Conservation (phyloP, 345 rosid genomes). For the Raphanus sativus region DNA sequence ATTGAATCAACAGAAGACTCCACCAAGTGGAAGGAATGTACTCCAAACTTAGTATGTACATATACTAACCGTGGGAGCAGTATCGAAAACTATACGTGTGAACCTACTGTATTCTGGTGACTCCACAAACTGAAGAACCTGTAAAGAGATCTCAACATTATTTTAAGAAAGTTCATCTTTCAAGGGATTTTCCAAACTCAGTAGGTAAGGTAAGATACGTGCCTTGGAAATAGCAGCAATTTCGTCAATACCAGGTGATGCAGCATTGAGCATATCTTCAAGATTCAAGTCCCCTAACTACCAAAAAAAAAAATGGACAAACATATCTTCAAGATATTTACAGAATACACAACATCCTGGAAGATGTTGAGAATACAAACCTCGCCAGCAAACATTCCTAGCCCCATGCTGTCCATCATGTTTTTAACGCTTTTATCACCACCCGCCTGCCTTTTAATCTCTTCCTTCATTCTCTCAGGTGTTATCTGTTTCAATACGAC, state of each 20-base stretch:
- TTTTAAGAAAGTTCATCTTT: background rate
- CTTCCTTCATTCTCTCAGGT: constrained; percentile 67
- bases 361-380: constrained; percentile 33
- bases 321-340: background rate
- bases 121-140: constrained; percentile 75
- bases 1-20: background rate
- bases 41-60: constrained; percentile 4
- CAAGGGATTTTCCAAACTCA: background rate
- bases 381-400: constrained; percentile 76
- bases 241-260: constrained; percentile 79
- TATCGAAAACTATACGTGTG: constrained; percentile 69
- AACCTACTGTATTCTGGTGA: constrained; percentile 63
- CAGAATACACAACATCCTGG: background rate
- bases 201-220: constrained; percentile 23
- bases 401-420: constrained; percentile 75
- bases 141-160: constrained; percentile 29
- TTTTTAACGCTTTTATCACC: constrained; percentile 50
- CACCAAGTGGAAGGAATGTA: background rate
- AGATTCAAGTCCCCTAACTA: constrained; percentile 74
- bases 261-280: constrained; percentile 66
- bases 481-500: constrained; percentile 46
- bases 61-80: constrained; percentile 76
- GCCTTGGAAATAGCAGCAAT: constrained; percentile 77
- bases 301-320: constrained; percentile 1
- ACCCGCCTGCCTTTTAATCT: constrained; percentile 49